A percentile compares a stretch with the other conserved stretches of the same genome.
These are phyloP conservation scores for Solanum hybrid DNA, from an alignment of 305 asterid species.

Conservation along the genomic window DNA sequence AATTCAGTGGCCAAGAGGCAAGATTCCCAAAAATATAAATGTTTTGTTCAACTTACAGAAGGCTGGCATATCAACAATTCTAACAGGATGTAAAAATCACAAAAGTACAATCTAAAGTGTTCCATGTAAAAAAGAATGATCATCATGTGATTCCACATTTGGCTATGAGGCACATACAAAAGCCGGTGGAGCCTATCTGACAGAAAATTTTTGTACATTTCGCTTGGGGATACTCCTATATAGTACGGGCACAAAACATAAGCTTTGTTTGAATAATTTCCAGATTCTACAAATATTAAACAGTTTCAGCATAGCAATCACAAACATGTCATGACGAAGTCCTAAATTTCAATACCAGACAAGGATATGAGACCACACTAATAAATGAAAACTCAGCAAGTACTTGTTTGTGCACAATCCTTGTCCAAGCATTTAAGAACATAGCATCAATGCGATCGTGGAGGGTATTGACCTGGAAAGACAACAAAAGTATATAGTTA, in stretches of 20 bases:
- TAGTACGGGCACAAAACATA: neutral
- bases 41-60: neutral
- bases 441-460: slow-evolving; percentile 39
- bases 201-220: neutral
- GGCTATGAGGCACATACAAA: no score
- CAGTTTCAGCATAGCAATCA: neutral
- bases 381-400: neutral
- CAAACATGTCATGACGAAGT: neutral
- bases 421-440: neutral
- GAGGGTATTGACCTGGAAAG: slow-evolving; percentile 57
- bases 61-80: neutral
- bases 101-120: neutral
- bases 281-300: neutral
- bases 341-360: neutral
- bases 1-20: neutral
- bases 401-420: neutral
- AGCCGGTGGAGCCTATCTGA: neutral
- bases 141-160: no score
- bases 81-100: neutral
- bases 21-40: neutral
- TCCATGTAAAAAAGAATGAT: neutral
- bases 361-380: neutral
- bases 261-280: neutral
- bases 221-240: neutral
- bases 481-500: slow-evolving; percentile 2